These are phyloP conservation scores for Scytalidium lignicola DNA, from an alignment of 2,329 filamentous ascomycete species.

Conservation along the genomic window DNA sequence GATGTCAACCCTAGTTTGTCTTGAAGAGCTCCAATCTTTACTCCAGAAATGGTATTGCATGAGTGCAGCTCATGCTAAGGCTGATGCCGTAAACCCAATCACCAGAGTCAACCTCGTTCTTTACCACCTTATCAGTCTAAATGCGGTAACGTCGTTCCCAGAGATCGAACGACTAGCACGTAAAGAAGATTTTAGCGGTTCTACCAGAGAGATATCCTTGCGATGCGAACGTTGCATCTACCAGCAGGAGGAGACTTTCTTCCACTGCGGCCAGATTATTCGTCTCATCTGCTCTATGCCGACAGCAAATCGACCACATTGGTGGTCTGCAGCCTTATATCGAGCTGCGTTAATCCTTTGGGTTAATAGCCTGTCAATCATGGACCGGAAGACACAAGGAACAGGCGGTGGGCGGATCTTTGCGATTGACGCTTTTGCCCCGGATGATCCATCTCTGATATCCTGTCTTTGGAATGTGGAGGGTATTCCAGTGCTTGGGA, in stretches of 20 bases:
- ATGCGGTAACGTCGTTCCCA: conserved; percentile 61
- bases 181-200: conserved; percentile 51
- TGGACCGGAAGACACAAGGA: conserved; percentile 32
- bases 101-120: conserved; percentile 63
- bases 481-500: conserved; percentile 46
- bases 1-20: conserved; percentile 51
- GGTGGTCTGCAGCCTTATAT: conserved; percentile 69
- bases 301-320: conserved; percentile 54
- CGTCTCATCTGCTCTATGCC: conserved; percentile 57
- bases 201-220: conserved; percentile 43
- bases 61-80: conserved; percentile 49
- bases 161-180: conserved; percentile 63
- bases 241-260: conserved; percentile 57
- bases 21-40: conserved; percentile 60
- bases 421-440: conserved; percentile 43
- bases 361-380: conserved; percentile 52
- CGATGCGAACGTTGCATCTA: conserved; percentile 60
- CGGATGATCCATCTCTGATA: conserved; percentile 45
- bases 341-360: conserved; percentile 60
- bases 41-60: conserved; percentile 64
- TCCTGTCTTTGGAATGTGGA: conserved; percentile 48
- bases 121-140: conserved; percentile 66
- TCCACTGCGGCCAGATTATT: conserved; percentile 64
- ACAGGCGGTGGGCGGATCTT: conserved; percentile 35
- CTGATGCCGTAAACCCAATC: conserved; percentile 51